Evolutionary conservation across 805 yeast genomes (phyloP), one percentile per base, ranked within the genome.

Genomic region (Yarrowia alimentaria): DNA sequence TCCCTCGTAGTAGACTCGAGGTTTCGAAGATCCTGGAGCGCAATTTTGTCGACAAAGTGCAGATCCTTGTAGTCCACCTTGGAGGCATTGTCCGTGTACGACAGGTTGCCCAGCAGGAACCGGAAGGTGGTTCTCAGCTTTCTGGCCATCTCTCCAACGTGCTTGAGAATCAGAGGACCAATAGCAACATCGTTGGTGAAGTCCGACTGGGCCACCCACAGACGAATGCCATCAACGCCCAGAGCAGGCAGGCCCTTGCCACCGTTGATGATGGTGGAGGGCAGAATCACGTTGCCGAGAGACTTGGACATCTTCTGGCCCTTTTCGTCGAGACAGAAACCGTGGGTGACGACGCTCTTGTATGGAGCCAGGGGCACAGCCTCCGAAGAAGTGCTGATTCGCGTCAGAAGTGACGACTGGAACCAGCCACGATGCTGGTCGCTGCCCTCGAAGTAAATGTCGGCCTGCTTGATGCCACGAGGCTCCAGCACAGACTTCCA

Each of bases 371-470:
- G 52, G 1, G 63, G 55, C 1, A 69, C 68, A 3, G 59, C 60
- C 0, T 69, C 56, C 28, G 67, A 59, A 11, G 60, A 38, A 9
- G 67, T 60, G 3, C 84, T 85, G 17, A 88, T 76, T 60, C 80
- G 85, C 18, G 94, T 89, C 53, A 93, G 69, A 20, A 93, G 68
- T 1, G 96, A 88, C 24, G 96, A 86, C 69, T 93, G 99, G 64
- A 93, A 93, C 99, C 99, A 93, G 1, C 99, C 99, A 54, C 99
- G 77, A 63, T 93, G 99, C 66, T 93, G 99, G 63, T 93, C 99
- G n/a, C 90, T 79, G 2, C 99, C 99, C 70, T 93, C 99, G 11
- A 91, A 66, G 62, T 88, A 91, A n/a, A 87, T 75, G 65, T 90
- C 94, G 0, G 94, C 83, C 2, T 61, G 69, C 10, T 74, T 57